phyloP scores from a whole-genome alignment of 192 early-diverging fungal genomes.

The Martensiomyces pterosporus region DNA sequence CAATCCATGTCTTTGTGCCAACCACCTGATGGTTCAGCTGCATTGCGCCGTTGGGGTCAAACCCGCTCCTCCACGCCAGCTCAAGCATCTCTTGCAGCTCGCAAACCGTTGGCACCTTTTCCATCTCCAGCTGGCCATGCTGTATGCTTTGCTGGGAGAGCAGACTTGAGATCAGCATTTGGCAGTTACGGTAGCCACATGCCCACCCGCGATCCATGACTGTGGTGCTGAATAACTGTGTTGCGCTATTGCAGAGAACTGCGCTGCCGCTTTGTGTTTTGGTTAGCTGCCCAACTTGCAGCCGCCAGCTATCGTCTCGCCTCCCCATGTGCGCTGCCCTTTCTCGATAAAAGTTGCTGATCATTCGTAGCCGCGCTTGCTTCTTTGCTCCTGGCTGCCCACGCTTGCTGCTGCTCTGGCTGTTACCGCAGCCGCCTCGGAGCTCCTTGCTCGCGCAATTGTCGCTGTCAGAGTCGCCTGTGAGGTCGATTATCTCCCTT shows the following conservation, averaged over 20 bases:
- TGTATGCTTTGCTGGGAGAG: no score
- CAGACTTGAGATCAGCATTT: slow-evolving; percentile 60
- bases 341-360: slow-evolving; percentile 20
- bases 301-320: slow-evolving; percentile 6
- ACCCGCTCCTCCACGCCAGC: slow-evolving; percentile 57
- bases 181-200: slow-evolving; percentile 69
- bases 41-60: slow-evolving; percentile 53
- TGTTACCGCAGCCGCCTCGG: no score
- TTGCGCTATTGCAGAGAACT: slow-evolving; percentile 17
- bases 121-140: slow-evolving; percentile 1
- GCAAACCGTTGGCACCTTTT: slow-evolving; percentile 25
- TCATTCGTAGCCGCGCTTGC: slow-evolving; percentile 10
- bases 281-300: background rate
- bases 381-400: no score
- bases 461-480: slow-evolving; percentile 10
- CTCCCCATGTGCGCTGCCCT: slow-evolving; percentile 1
- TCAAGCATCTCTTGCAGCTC: slow-evolving; percentile 56
- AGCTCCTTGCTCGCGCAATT: background rate
- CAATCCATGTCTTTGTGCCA: slow-evolving; percentile 66
- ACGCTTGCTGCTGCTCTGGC: no score
- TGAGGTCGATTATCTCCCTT: slow-evolving; percentile 16
- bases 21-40: slow-evolving; percentile 54
- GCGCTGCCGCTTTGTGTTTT: background rate
- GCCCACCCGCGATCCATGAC: slow-evolving; percentile 58
- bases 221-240: slow-evolving; percentile 20